Base-by-base conservation (phyloP, 1,139 yeast species). In the Debaryomycetaceae sp. region DNA sequence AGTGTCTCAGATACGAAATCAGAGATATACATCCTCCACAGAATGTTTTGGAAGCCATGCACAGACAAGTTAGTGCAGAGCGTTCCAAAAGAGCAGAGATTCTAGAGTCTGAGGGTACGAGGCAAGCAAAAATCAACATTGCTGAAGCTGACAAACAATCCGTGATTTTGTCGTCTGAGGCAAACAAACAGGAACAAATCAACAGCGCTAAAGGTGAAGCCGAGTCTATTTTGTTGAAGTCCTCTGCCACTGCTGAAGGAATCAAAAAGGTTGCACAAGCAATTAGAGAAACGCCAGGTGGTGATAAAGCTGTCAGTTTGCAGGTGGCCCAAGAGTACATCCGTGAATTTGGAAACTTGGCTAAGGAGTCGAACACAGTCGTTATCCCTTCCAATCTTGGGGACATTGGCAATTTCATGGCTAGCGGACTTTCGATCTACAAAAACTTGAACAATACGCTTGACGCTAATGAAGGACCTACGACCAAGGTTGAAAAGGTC, bases 11-110 rank as follows among this genome's bases (percentile, higher is more conserved):
- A 59, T 87, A 88, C 62, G 96, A 88, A 63, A 87, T 88, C 64
- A 78, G 91, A 58, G 96, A 88, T 60, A 87, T 88, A 47, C 91
- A 87, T 58, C 96, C 96, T 5, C 96, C 96, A 0, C 76, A 77
- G 38, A 85, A 86, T 55, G 96, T 87, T n/a, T 76, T 87, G 56
- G 93, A 85, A 56, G 95, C 95, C 36, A 87, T 87, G 96, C 95
- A 87, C 64, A 79, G 93, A 59, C 95, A 87, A 66, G 96, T 88
- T 8, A 78, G 86, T 45, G 95, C 95, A 30, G 96, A 88, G 62
- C 74, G 96, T 55, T 82, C 91, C 41, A 87, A 87, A 63, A 74
- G 95, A 51, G 96, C 96, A 2, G 93, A 87, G 62, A 88, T 87
- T 52, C 75, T 87, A 61, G 96, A 87, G 58, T 82, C 90, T 42